Evolutionary conservation across 352 stramenopile species (phyloP), one percentile per base, ranked within the genome.

Genomic region (Phytophthora cryptogea): DNA sequence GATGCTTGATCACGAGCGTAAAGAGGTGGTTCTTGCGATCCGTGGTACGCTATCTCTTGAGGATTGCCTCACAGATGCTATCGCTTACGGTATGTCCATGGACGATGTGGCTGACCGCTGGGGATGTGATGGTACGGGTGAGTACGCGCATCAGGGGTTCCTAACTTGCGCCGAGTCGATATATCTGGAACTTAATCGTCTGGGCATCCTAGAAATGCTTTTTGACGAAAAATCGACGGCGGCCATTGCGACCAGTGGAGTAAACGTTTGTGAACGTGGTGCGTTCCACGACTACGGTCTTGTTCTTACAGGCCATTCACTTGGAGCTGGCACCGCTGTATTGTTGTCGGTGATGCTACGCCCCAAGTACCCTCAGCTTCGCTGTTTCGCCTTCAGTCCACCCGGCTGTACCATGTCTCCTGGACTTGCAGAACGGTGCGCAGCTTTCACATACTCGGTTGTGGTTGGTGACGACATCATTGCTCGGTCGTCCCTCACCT

Each of bases 381-480:
- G 78, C 9, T 95, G 87, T 60, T 84, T 94, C 17, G 87, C 87
- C 7, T 93, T 83, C 47, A 92, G 81, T 28, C 85, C 85, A 28
- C 83, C 87, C 6, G 87, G 87, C 0, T 93, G 83, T 48, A 92
- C 86, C 30, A 70, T 95, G 57, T 94, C 87, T 8, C 82, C 83
- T 0, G 70, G 65, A 3, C 74, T 94, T 28, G 87, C 87, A 20
- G 52, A 60, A 10, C 71, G 78, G 10, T 90, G 78, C 14, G 66
- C 74, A n/a, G 54, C 59, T 3, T 95, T 90, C 54, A 84, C 89
- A 2, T 75, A 77, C 14, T 93, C 85, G 0, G 78, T 95, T 14
- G 87, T 95, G 26, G 78, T 95, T 5, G 85, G 85, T 14, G 76
- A 92, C 48, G 87, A 95, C 48, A 95, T 95, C 54, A 83, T 95